Evolutionary conservation across 2,329 filamentous ascomycete species (phyloP).

Genomic region (Arthrobotrys entomopaga): DNA sequence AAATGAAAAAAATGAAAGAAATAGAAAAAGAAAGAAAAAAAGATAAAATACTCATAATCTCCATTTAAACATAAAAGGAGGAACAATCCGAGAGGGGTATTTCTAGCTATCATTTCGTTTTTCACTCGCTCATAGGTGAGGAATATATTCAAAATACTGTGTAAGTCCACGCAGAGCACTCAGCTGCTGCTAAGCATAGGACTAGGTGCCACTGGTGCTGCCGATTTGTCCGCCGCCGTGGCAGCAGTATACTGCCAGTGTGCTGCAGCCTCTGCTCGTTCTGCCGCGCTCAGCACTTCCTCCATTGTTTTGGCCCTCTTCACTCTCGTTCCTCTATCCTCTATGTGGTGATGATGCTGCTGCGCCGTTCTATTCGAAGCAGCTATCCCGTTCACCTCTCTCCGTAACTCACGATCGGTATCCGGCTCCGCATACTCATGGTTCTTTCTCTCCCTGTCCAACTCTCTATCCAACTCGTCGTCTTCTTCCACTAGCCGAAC

Average conservation of each 20-base stretch:
- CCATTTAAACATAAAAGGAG: slow-evolving; percentile 15
- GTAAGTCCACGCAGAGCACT: not conserved
- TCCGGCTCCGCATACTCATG: slow-evolving; percentile 47
- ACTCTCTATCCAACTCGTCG: slow-evolving; percentile 46
- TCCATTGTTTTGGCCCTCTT: slow-evolving; percentile 54
- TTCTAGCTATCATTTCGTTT: slow-evolving; percentile 29
- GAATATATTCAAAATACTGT: not conserved
- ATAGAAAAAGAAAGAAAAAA: slow-evolving; percentile 4
- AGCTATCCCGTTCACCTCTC: slow-evolving; percentile 33
- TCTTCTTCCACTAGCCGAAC: slow-evolving; percentile 47
- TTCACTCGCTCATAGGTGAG: slow-evolving; percentile 11
- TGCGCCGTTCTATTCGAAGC: slow-evolving; percentile 7
- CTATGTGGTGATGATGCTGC: slow-evolving; percentile 2
- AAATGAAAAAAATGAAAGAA: slow-evolving; percentile 5
- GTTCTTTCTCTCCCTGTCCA: slow-evolving; percentile 43
- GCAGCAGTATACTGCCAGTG: slow-evolving; percentile 45
- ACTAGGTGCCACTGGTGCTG: slow-evolving; percentile 49
- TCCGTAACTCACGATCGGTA: slow-evolving; percentile 36
- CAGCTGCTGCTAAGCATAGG: slow-evolving; percentile 42
- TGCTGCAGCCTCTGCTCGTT: slow-evolving; percentile 46
- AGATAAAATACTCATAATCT: slow-evolving; percentile 34
- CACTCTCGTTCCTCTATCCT: slow-evolving; percentile 16
- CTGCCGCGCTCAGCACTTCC: slow-evolving; percentile 50
- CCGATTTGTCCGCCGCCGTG: slow-evolving; percentile 22
- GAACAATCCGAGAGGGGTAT: slow-evolving; percentile 26